Evolutionary conservation across 116 monocot species (phyloP).

Genomic region (Posidonia oceanica): DNA sequence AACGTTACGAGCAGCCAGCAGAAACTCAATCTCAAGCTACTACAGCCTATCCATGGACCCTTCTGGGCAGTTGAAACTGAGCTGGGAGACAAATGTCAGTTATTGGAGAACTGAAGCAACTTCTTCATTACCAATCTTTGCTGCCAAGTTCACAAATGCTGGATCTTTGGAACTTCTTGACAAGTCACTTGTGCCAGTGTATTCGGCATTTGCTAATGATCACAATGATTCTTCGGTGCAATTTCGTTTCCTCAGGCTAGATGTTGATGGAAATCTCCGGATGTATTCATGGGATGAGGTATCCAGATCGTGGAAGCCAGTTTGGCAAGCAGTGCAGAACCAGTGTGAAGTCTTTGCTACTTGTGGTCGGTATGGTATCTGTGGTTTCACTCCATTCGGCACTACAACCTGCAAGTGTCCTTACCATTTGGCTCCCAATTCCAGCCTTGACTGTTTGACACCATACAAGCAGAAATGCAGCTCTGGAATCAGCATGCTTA

Average conservation of each 20-base stretch:
- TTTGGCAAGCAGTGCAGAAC: slow-evolving; percentile 22
- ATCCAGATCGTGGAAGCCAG: slow-evolving; percentile 10
- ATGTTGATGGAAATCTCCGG: slow-evolving; percentile 21
- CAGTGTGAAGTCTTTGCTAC: slow-evolving; percentile 24
- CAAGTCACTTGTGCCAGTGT: slow-evolving; percentile 1
- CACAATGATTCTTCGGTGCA: slow-evolving; percentile 11
- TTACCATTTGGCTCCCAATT: neutral
- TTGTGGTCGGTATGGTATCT: slow-evolving; percentile 14
- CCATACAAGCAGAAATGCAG: too few species aligned
- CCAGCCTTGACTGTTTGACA: too few species aligned
- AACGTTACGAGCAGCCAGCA: slow-evolving; percentile 15
- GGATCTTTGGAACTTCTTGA: too few species aligned
- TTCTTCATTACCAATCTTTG: neutral
- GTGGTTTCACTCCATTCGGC: slow-evolving; percentile 2
- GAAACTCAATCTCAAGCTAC: slow-evolving; percentile 15
- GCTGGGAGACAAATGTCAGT: slow-evolving; percentile 19
- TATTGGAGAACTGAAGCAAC: slow-evolving; percentile 13
- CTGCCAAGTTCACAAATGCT: slow-evolving; percentile 9
- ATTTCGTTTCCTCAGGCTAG: slow-evolving; percentile 15
- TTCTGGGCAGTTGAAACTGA: slow-evolving; percentile 4
- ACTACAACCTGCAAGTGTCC: slow-evolving; percentile 15
- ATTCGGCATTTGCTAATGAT: slow-evolving; percentile 12
- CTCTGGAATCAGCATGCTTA: too few species aligned
- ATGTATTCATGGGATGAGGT: slow-evolving; percentile 13
- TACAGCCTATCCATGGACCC: slow-evolving; percentile 11